Evolutionary conservation across 345 rosid genomes (phyloP), one percentile per base, ranked within the genome.

Genomic region (Aquilaria sinensis): DNA sequence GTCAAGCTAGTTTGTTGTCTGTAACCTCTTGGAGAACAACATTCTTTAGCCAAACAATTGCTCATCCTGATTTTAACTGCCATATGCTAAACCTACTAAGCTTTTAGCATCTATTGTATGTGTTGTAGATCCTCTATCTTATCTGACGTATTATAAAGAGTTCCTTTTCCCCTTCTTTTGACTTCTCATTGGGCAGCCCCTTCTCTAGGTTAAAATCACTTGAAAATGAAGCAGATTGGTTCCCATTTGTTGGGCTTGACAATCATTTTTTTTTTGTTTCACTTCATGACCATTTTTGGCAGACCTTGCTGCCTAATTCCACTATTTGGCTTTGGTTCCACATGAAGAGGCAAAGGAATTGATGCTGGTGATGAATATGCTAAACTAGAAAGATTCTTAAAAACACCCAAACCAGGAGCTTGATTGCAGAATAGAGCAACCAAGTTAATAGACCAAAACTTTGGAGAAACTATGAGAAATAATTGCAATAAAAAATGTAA

Each of bases 271-370:
- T 81, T 64, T 93, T 93, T 3, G 89, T 74, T 90, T 93, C 31
- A 90, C 85, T 79, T 88, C 97, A 93, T 85, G 54, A 93, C 92
- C 65, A 80, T 90, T 73, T 86, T 94, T 72, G 90, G 79, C 57
- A 90, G 77, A 81, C 79, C 97, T 71, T 90, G 96, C 67, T 94
- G 99, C 75, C 99, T 90, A 71, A 90, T 94, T 60, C 97, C 91
- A 66, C 97, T 88, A 80, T 86, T 94, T 50, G 96, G 83, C 75
- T 94, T 94, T 49, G 97, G 99, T 68, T 93, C 99, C 48, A 90
- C 95, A 49, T 96, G 96, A 52, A 90, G 95, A 8, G 97, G 63
- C 78, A 90, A 79, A 33, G 96, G 92, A 76, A 86, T 78, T n/a
- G 91, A 66, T 70, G 92, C 86, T 31, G 95, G 90, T 49, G 96